These are phyloP conservation scores for Hordeum vulgare DNA, from an alignment of 176 grass and related monocot genomes.

Conservation along the genomic window DNA sequence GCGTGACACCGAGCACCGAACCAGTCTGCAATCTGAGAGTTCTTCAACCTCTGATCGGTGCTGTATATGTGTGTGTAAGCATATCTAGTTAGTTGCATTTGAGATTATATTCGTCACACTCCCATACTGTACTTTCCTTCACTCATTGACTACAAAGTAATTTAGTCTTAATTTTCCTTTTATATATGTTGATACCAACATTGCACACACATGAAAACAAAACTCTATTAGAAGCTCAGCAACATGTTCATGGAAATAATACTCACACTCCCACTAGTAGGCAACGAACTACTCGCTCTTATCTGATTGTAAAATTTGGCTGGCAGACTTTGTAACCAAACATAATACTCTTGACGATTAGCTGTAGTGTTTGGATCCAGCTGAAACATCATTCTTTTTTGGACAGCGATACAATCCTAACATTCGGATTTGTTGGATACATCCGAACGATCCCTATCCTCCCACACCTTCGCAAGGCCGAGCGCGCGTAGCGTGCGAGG, in stretches of 20 bases:
- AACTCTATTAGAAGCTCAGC: no score
- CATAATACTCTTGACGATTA: no score
- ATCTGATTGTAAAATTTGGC: neutral
- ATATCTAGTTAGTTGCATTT: neutral
- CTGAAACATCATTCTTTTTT: no score
- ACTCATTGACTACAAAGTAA: neutral
- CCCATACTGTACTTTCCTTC: neutral
- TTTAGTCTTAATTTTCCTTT: neutral
- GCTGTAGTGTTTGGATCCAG: no score
- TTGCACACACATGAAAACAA: neutral
- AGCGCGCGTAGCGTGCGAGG: no score
- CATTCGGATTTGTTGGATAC: no score
- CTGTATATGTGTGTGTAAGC: neutral
- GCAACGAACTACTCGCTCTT: neutral
- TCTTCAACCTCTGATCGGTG: neutral
- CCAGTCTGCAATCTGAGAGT: neutral
- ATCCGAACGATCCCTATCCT: no score
- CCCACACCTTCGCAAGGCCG: no score
- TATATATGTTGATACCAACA: neutral
- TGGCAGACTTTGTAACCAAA: neutral
- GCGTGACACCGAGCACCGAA: neutral
- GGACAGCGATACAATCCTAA: no score
- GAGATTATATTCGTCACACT: slow-evolving; percentile 1
- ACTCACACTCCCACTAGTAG: neutral
- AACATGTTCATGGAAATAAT: neutral